A percentile compares a stretch with the other conserved stretches of the same genome.
Conservation (phyloP, 2,329 filamentous ascomycete species). For the Chaetoscypha palmicola region DNA sequence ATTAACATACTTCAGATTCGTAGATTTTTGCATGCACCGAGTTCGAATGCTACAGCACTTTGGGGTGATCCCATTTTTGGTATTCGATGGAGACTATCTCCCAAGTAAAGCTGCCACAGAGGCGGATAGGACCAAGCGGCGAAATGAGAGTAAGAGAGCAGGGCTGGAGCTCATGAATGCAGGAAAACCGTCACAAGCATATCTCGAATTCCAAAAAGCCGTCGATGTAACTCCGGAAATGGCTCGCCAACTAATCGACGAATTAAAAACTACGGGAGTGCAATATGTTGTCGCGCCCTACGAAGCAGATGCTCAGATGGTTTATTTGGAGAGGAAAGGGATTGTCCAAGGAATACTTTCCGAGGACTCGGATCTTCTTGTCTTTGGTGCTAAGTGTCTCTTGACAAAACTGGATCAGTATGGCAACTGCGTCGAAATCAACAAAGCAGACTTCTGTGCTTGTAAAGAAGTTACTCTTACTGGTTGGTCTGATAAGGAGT, state of each 20-base stretch:
- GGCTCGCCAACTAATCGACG: constrained; percentile 86
- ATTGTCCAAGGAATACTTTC: constrained; percentile 83
- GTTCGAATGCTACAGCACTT: constrained; percentile 93
- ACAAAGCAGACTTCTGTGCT: constrained; percentile 78
- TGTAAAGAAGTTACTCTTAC: constrained; percentile 83
- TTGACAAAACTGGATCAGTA: constrained; percentile 93
- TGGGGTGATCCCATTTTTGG: constrained; percentile 85
- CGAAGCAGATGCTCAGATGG: constrained; percentile 94
- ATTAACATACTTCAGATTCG: constrained; percentile 51
- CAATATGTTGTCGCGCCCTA: constrained; percentile 93
- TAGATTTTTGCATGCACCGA: constrained; percentile 83
- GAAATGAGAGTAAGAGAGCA: constrained; percentile 67
- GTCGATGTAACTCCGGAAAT: constrained; percentile 95
- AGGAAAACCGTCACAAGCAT: constrained; percentile 73
- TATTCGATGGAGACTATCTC: constrained; percentile 93
- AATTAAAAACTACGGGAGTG: constrained; percentile 72
- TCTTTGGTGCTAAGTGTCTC: constrained; percentile 86
- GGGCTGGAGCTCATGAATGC: constrained; percentile 76
- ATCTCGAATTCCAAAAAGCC: constrained; percentile 85
- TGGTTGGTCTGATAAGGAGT: constrained; percentile 87
- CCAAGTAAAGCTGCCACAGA: constrained; percentile 92
- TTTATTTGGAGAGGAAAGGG: constrained; percentile 83
- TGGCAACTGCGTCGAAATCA: constrained; percentile 87
- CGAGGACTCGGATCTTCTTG: constrained; percentile 91
- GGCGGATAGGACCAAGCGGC: constrained; percentile 62